Evolutionary conservation across 306 rosid genomes (phyloP).

Genomic region (Urtica urens): DNA sequence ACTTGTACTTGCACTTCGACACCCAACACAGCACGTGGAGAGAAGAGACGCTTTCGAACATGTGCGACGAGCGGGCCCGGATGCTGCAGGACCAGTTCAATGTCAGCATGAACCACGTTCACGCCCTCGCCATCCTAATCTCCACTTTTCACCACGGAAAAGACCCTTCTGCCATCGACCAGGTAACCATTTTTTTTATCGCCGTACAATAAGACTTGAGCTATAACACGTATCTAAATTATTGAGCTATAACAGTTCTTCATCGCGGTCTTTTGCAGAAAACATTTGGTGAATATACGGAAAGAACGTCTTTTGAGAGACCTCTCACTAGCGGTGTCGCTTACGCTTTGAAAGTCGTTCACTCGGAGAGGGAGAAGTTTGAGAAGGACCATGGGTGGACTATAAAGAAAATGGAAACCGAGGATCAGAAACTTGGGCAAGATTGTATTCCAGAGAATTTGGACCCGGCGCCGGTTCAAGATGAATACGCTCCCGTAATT

Average conservation of each 20-base stretch:
- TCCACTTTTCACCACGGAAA: conserved; percentile 92
- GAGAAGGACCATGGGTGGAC: conserved; percentile 85
- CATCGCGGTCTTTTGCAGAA: conserved; percentile 30
- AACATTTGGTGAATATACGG: conserved; percentile 83
- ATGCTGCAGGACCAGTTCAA: conserved; percentile 97
- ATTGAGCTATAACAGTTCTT: background rate
- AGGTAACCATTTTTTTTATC: conserved; percentile 32
- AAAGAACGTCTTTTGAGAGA: conserved; percentile 81
- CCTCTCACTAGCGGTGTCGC: conserved; percentile 98
- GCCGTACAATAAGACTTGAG: background rate
- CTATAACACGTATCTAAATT: too few relatives aligned
- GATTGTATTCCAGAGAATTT: conserved; percentile 83
- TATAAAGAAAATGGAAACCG: conserved; percentile 82
- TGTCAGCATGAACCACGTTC: conserved; percentile 93
- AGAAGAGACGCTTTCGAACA: conserved; percentile 67
- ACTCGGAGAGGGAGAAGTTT: conserved; percentile 62
- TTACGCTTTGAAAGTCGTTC: conserved; percentile 83
- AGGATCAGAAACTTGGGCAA: conserved; percentile 80
- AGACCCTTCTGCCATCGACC: conserved; percentile 83
- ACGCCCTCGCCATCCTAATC: conserved; percentile 84
- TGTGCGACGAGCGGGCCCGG: conserved; percentile 97
- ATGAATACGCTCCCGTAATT: conserved; percentile 96
- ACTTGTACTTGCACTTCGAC: conserved; percentile 56
- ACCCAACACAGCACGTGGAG: conserved; percentile 40
- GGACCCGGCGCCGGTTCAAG: conserved; percentile 87